These are phyloP conservation scores for Ascochyta clinopodiicola DNA, from an alignment of 2,329 filamentous ascomycete species.

Conservation along the genomic window DNA sequence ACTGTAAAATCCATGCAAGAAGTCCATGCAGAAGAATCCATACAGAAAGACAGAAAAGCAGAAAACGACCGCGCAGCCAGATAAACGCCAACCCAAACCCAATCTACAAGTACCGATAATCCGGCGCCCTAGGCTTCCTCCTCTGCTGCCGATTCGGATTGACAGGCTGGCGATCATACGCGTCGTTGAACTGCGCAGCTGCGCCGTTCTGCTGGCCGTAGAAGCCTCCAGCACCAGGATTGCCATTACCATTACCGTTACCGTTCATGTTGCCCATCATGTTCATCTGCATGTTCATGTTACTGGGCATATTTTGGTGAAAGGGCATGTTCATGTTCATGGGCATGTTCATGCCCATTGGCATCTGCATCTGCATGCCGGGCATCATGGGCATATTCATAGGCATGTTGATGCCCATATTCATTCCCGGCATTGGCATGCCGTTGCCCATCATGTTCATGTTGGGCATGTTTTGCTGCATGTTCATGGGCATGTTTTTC, in stretches of 20 bases:
- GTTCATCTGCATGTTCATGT: conserved; percentile 19
- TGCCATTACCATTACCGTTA: too few relatives aligned
- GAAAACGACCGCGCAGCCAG: too few relatives aligned
- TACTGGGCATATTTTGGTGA: conserved; percentile 30
- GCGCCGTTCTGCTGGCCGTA: conserved; percentile 21
- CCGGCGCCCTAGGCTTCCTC: conserved; percentile 80
- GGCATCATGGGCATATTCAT: conserved; percentile 41
- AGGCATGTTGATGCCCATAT: conserved; percentile 17
- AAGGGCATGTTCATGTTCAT: conserved; percentile 6
- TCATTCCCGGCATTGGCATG: conserved; percentile 23
- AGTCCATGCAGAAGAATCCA: too few relatives aligned
- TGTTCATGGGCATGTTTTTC: conserved; percentile 50
- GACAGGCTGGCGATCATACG: conserved; percentile 94
- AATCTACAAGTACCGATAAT: conserved; percentile 58
- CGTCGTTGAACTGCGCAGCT: conserved; percentile 59
- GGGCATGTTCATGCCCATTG: conserved; percentile 49
- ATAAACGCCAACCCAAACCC: too few relatives aligned
- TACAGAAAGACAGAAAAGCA: too few relatives aligned
- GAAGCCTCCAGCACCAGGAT: too few relatives aligned
- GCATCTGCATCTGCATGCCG: conserved; percentile 51
- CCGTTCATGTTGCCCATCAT: conserved; percentile 17
- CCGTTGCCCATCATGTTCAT: conserved; percentile 44
- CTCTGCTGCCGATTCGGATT: conserved; percentile 90
- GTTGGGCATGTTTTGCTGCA: conserved; percentile 43
- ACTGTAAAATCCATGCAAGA: too few relatives aligned